phyloP scores from a whole-genome alignment of 2,329 filamentous ascomycete species.

The Penicillium sp. region DNA sequence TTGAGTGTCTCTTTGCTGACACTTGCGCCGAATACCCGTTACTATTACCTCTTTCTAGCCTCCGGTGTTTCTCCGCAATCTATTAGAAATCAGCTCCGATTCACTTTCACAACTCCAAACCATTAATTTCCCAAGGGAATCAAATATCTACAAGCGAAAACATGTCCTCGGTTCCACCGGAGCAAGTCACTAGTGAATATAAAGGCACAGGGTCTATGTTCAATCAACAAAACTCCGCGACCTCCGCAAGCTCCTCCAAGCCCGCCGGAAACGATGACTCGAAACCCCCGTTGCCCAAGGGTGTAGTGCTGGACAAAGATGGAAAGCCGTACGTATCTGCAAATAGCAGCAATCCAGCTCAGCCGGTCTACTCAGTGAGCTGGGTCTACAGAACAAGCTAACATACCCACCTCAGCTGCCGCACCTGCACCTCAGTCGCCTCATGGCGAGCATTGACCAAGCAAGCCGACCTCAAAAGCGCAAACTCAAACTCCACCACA shows the following conservation, averaged over 20 bases:
- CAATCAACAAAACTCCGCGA: slow-evolving; percentile 7
- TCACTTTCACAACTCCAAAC: neutral
- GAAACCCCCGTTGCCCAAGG: slow-evolving; percentile 41
- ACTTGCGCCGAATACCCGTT: neutral
- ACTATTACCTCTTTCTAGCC: neutral
- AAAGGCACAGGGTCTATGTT: slow-evolving; percentile 13
- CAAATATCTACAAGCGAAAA: neutral
- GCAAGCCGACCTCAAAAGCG: slow-evolving; percentile 31
- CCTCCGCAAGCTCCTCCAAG: slow-evolving; percentile 17
- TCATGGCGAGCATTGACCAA: slow-evolving; percentile 48
- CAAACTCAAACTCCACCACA: slow-evolving; percentile 11
- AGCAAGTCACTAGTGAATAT: slow-evolving; percentile 23
- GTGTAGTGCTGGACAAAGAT: slow-evolving; percentile 51
- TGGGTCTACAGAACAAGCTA: neutral
- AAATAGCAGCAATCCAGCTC: neutral
- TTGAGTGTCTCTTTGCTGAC: neutral
- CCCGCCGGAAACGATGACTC: slow-evolving; percentile 24
- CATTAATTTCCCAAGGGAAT: neutral
- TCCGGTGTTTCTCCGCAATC: slow-evolving; percentile 11
- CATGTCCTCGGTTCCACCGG: slow-evolving; percentile 22
- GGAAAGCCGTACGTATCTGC: slow-evolving; percentile 47
- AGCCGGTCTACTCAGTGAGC: neutral
- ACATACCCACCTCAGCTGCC: slow-evolving; percentile 38
- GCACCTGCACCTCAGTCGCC: slow-evolving; percentile 48
- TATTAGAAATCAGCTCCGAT: slow-evolving; percentile 21